phyloP scores from a whole-genome alignment of 1,139 yeast species.

The Ashbya aceris region DNA sequence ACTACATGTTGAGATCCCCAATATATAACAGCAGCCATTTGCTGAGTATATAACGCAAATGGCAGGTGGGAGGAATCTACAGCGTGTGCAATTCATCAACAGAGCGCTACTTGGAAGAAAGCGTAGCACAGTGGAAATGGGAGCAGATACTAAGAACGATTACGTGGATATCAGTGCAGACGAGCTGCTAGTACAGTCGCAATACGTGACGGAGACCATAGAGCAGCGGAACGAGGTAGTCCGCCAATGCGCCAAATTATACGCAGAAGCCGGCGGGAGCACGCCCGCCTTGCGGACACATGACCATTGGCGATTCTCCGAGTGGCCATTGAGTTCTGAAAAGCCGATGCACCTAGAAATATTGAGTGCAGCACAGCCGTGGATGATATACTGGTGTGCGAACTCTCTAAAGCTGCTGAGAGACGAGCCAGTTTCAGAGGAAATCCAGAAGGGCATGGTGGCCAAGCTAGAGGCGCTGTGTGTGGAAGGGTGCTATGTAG shows the following conservation, averaged over 20 bases:
- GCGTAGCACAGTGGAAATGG: constrained; percentile 15
- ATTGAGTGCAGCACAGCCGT: constrained; percentile 82
- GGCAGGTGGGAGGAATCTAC: neutral
- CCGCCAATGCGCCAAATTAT: constrained; percentile 30
- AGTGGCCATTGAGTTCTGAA: constrained; percentile 34
- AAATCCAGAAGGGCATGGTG: constrained; percentile 16
- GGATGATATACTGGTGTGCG: constrained; percentile 81
- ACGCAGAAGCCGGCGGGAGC: constrained; percentile 22
- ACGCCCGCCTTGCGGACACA: constrained; percentile 27
- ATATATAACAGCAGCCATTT: too few relatives aligned
- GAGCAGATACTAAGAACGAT: neutral
- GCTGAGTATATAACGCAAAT: too few relatives aligned
- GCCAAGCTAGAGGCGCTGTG: constrained; percentile 19
- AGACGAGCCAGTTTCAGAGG: constrained; percentile 20
- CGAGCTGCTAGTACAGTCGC: neutral
- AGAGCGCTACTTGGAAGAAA: constrained; percentile 26
- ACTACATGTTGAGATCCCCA: too few relatives aligned
- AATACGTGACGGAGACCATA: constrained; percentile 33
- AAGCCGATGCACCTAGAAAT: constrained; percentile 34
- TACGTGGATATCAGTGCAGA: neutral
- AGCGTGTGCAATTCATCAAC: constrained; percentile 12
- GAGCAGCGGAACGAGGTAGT: constrained; percentile 38
- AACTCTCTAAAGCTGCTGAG: constrained; percentile 45
- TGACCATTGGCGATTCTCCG: constrained; percentile 35
- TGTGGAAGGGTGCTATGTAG: constrained; percentile 62